Evolutionary conservation across 2,329 filamentous ascomycete genomes (phyloP).

Genomic region (Chrysoporthe deuterocubensis): DNA sequence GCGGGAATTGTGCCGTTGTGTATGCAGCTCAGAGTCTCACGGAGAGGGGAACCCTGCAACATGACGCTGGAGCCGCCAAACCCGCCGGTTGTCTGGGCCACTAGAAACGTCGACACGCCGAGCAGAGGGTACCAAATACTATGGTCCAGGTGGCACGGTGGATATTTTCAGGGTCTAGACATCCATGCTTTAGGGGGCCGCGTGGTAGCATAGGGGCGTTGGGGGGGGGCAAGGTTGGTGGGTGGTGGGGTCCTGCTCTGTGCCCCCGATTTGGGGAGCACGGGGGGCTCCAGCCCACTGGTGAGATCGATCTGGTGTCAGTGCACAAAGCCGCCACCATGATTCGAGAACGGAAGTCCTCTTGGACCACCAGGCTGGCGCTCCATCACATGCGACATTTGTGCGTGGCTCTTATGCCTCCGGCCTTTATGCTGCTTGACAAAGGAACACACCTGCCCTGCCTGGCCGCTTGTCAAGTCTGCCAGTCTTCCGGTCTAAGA

Average conservation of each 20-base stretch:
- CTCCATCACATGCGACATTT: constrained; percentile 3
- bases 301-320: background rate
- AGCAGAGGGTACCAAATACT: background rate
- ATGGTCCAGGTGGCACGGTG: too few relatives aligned
- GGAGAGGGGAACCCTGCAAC: constrained; percentile 6
- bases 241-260: background rate
- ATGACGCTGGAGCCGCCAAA: background rate
- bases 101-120: background rate
- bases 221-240: background rate
- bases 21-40: background rate
- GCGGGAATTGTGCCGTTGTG: constrained; percentile 22
- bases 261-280: too few relatives aligned
- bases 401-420: constrained; percentile 1
- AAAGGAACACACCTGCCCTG: background rate
- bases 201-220: background rate
- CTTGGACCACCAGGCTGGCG: background rate
- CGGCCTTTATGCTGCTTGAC: background rate
- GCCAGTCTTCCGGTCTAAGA: background rate
- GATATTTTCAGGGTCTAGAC: constrained; percentile 5
- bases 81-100: background rate
- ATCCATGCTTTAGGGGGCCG: background rate
- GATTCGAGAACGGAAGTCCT: background rate
- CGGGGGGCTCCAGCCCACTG: background rate
- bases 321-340: background rate
- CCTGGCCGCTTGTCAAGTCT: background rate